Evolutionary conservation across 2,329 filamentous ascomycete species (phyloP).

Genomic region (Penicillium sp.): DNA sequence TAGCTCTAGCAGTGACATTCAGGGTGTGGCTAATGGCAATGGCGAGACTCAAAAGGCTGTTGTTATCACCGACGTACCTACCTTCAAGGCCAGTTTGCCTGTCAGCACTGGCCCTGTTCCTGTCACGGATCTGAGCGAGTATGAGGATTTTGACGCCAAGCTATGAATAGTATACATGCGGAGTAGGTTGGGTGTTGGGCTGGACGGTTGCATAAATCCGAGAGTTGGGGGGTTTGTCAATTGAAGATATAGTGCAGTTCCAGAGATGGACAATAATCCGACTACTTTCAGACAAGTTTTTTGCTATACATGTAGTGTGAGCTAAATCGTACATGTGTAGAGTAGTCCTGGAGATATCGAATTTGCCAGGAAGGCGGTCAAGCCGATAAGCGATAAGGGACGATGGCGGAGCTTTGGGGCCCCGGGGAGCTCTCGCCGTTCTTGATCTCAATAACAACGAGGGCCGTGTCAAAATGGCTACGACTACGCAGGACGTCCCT

Average conservation of each 20-base stretch:
- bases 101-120: conserved; percentile 65
- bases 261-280: background rate
- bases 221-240: conserved; percentile 9
- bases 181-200: conserved; percentile 1
- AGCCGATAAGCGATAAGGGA: background rate
- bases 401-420: background rate
- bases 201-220: conserved; percentile 4
- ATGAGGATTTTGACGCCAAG: conserved; percentile 77
- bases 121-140: conserved; percentile 67
- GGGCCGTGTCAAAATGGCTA: background rate
- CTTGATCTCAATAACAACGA: background rate
- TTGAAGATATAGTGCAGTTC: background rate
- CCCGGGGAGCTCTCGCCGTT: background rate
- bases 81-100: conserved; percentile 67
- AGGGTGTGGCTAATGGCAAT: conserved; percentile 1
- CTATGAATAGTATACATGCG: conserved; percentile 43
- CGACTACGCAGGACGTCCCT: background rate
- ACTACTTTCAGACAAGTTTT: background rate
- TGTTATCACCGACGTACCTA: conserved; percentile 67
- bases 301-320: too few species aligned
- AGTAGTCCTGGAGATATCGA: background rate
- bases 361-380: background rate
- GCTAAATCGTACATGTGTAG: too few species aligned
- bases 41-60: conserved; percentile 33
- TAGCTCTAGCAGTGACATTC: background rate